These are phyloP conservation scores for Cairneyella variabilis DNA, from an alignment of 495 filamentous ascomycete genomes.

Conservation along the genomic window DNA sequence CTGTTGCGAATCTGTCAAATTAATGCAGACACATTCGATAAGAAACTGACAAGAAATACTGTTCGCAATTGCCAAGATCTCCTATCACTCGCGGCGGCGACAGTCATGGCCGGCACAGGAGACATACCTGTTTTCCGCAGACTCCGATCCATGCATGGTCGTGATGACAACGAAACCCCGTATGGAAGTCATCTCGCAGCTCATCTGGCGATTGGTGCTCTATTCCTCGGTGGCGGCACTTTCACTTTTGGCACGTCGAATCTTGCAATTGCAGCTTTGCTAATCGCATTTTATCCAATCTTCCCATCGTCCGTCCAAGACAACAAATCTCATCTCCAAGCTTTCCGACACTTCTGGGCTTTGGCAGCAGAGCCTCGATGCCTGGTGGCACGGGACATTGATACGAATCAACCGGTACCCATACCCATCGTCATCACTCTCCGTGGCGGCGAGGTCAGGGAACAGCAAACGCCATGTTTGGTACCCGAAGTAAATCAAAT, in stretches of 20 bases:
- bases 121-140: slow-evolving; percentile 88
- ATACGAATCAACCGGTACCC: slow-evolving; percentile 71
- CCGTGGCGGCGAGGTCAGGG: slow-evolving; percentile 38
- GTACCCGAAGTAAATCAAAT: slow-evolving; percentile 76
- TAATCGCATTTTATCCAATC: slow-evolving; percentile 91
- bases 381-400: slow-evolving; percentile 78
- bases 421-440: slow-evolving; percentile 62
- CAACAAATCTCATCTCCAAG: slow-evolving; percentile 91
- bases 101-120: slow-evolving; percentile 93
- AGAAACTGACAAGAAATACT: slow-evolving; percentile 73
- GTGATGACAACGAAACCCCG: slow-evolving; percentile 77
- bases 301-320: slow-evolving; percentile 86
- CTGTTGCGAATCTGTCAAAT: slow-evolving; percentile 76
- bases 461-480: slow-evolving; percentile 66
- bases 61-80: slow-evolving; percentile 87
- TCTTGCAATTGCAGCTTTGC: slow-evolving; percentile 75
- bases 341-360: slow-evolving; percentile 97
- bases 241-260: slow-evolving; percentile 90
- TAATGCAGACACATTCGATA: slow-evolving; percentile 69
- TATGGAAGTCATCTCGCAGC: slow-evolving; percentile 92
- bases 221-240: slow-evolving; percentile 90
- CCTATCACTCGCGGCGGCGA: slow-evolving; percentile 73
- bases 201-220: slow-evolving; percentile 84
- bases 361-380: slow-evolving; percentile 88
- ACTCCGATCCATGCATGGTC: slow-evolving; percentile 80